These are phyloP conservation scores for Phytophthora vignae DNA, from an alignment of 352 stramenopile species.

Conservation along the genomic window DNA sequence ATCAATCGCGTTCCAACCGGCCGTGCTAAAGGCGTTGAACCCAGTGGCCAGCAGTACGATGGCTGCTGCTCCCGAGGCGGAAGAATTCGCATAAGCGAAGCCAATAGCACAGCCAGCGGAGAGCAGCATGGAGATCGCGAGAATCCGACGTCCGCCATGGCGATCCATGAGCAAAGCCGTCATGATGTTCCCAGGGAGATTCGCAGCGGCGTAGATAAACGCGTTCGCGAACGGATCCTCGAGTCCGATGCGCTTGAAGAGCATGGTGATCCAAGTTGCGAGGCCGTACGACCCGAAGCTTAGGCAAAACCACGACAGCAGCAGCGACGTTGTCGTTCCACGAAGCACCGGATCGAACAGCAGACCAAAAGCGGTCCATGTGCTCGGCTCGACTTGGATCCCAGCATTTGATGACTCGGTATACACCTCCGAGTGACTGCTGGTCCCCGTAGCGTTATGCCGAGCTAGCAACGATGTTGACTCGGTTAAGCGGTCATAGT, in stretches of 20 bases:
- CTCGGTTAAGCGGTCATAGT: constrained; percentile 14
- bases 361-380: constrained; percentile 40
- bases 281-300: constrained; percentile 92
- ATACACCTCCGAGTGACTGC: constrained; percentile 13
- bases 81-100: constrained; percentile 76
- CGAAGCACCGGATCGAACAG: constrained; percentile 69
- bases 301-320: constrained; percentile 79
- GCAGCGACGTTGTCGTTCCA: constrained; percentile 66
- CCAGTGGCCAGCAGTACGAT: constrained; percentile 87
- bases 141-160: constrained; percentile 68
- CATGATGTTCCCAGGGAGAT: constrained; percentile 92
- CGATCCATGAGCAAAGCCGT: constrained; percentile 77
- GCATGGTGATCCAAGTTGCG: constrained; percentile 93
- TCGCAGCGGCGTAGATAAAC: constrained; percentile 92
- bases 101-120: constrained; percentile 67
- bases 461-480: constrained; percentile 16
- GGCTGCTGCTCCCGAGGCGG: constrained; percentile 39
- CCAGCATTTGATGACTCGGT: constrained; percentile 7
- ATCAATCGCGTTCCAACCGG: constrained; percentile 93
- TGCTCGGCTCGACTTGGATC: constrained; percentile 29
- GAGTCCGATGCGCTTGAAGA: constrained; percentile 92
- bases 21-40: constrained; percentile 94
- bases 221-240: constrained; percentile 92
- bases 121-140: constrained; percentile 81
- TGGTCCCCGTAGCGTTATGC: background rate